A percentile compares a stretch with the other conserved stretches of the same genome.
phyloP scores from a whole-genome alignment of 805 yeast genomes.

The Starmerella stigmatis region DNA sequence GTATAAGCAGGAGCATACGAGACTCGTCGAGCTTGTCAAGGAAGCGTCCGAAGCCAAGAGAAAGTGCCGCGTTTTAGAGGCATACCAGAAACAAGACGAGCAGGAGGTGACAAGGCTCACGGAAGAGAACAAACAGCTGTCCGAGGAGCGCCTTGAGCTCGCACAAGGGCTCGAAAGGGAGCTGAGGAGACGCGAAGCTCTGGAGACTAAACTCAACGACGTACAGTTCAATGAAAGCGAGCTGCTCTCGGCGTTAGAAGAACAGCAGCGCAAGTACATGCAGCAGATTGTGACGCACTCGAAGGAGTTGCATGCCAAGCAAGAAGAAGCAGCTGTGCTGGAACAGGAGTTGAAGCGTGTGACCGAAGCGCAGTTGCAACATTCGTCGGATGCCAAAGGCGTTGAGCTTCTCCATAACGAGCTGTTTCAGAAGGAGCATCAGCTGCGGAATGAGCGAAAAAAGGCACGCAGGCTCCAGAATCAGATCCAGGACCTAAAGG shows the following conservation, averaged over 20 bases:
- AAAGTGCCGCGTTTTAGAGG: neutral
- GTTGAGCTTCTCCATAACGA: neutral
- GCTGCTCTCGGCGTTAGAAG: neutral
- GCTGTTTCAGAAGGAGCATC: neutral
- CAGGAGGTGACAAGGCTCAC: neutral
- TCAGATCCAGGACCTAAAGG: slow-evolving; percentile 72
- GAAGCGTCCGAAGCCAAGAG: neutral
- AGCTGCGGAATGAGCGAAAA: slow-evolving; percentile 7
- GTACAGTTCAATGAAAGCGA: neutral
- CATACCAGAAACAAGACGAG: neutral
- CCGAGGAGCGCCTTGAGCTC: slow-evolving; percentile 2
- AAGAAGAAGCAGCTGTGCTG: neutral
- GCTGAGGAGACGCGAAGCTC: neutral
- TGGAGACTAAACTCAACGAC: neutral
- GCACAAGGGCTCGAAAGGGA: slow-evolving; percentile 5
- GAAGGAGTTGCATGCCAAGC: neutral
- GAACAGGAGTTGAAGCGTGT: neutral
- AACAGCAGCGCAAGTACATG: neutral
- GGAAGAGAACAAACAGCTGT: neutral
- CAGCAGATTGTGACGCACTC: neutral
- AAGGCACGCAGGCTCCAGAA: slow-evolving; percentile 57
- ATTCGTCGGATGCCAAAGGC: neutral
- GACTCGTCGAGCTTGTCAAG: neutral
- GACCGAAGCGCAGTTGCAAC: neutral
- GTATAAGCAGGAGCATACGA: neutral